Base-by-base conservation (phyloP, 2,329 filamentous ascomycete genomes). In the Hypoxylon sp. region DNA sequence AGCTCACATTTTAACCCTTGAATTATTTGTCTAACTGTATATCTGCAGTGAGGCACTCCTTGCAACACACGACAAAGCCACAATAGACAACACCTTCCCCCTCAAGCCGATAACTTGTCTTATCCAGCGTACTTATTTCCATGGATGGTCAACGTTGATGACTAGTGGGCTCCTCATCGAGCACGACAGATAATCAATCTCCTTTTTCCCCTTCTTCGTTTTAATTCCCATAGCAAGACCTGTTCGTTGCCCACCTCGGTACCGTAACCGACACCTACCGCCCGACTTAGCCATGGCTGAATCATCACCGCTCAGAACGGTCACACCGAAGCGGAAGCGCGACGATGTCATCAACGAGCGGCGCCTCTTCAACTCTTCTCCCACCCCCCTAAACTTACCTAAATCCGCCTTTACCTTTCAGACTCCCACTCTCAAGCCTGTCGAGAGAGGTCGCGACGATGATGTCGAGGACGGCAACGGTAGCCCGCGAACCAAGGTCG, bases 401-500 rank as follows among this genome's bases (percentile, higher is more conserved):
- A 74, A 43, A 42, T 51, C 65, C 4, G 33, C 64, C 4, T 83
- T 83, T 69, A 78, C 79, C 1, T 84, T 84, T 64, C 76, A 81
- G 53, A 61, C 40, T 50, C 73, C 62, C 56, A 68, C 27, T 46
- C 70, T 56, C 55, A 57, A 50, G 43, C 56, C 58, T 17, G 33
- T 52, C 26, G 46, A 55, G 10, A 72, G 29, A 51, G 68, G 23
- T 59, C 71, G n/a, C 17, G 40, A 55, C 26, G 55, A 59, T 20
- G 46, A 29, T 20, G 17, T 55, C 35, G 77, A 81, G 24, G 81
- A 82, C 47, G 82, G 81, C 55, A 78, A 73, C 67, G 77, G 72
- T 62, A 85, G 83, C 61, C 82, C 83, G n/a, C 77, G 79, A 50
- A 79, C 79, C 37, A 78, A 72, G 50, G 81, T 85, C 35, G 80